Conservation (phyloP, 2,329 filamentous ascomycete species). For the Fusarium sp. region DNA sequence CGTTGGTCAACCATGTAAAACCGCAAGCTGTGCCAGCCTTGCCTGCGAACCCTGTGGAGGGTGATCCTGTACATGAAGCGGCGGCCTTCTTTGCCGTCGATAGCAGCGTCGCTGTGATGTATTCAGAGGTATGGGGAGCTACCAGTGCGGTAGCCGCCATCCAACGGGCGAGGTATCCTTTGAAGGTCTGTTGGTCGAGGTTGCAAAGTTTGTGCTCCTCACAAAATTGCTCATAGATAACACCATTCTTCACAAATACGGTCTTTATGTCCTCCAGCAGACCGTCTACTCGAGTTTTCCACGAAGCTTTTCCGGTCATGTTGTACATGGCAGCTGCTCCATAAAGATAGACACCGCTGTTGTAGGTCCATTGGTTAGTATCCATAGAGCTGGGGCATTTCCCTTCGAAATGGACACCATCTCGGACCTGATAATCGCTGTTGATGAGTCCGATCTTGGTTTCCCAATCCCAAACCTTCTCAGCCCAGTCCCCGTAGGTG, state of each 20-base stretch:
- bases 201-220: constrained; percentile 71
- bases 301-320: constrained; percentile 62
- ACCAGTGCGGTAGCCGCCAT: constrained; percentile 65
- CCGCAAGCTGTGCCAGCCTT: constrained; percentile 72
- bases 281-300: constrained; percentile 68
- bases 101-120: background rate
- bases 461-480: constrained; percentile 76
- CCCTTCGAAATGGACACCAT: constrained; percentile 52
- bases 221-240: constrained; percentile 75
- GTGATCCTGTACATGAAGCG: constrained; percentile 62
- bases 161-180: constrained; percentile 79
- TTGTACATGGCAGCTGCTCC: constrained; percentile 72
- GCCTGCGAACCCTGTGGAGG: constrained; percentile 58
- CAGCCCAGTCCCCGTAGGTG: constrained; percentile 82
- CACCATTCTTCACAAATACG: constrained; percentile 63
- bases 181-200: constrained; percentile 78
- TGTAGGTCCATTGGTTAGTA: constrained; percentile 72
- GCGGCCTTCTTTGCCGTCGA: constrained; percentile 57
- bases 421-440: constrained; percentile 63
- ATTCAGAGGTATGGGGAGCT: constrained; percentile 50
- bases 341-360: constrained; percentile 72
- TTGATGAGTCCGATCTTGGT: constrained; percentile 65
- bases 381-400: constrained; percentile 32
- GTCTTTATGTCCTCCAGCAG: constrained; percentile 61
- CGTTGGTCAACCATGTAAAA: constrained; percentile 67